A percentile compares a stretch with the other conserved stretches of the same genome.
Evolutionary conservation across 23 red algal species (phyloP).

Genomic region (Gracilaria gracilis): DNA sequence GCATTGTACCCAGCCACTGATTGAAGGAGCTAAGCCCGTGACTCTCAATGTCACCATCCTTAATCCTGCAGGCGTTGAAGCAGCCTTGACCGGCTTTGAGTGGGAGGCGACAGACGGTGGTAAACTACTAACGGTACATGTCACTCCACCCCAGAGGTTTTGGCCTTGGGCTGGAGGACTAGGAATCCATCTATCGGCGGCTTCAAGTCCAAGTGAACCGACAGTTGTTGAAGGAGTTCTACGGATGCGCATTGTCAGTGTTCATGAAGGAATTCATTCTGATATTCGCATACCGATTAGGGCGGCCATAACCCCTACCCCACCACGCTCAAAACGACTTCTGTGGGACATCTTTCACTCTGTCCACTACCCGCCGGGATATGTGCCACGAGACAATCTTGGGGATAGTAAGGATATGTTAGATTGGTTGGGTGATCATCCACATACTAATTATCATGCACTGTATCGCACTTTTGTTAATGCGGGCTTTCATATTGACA

Average conservation of each 20-base stretch:
- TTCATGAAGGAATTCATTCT: conserved; percentile 44
- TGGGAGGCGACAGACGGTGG: conserved; percentile 55
- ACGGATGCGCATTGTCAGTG: conserved; percentile 44
- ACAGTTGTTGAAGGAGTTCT: conserved; percentile 58
- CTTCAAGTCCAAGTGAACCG: neutral
- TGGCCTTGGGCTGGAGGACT: conserved; percentile 86
- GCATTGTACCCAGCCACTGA: conserved; percentile 72
- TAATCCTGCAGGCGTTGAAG: conserved; percentile 66
- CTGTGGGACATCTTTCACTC: conserved; percentile 92
- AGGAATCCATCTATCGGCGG: conserved; percentile 71
- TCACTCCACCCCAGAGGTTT: conserved; percentile 67
- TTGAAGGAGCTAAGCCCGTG: conserved; percentile 34
- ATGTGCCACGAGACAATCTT: conserved; percentile 87
- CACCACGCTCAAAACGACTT: conserved; percentile 65
- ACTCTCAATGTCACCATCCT: conserved; percentile 81
- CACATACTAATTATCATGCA: conserved; percentile 86
- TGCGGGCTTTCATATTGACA: conserved; percentile 75
- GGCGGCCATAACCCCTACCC: conserved; percentile 48
- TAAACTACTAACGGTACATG: conserved; percentile 50
- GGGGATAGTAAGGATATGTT: conserved; percentile 80
- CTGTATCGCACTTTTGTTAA: conserved; percentile 55
- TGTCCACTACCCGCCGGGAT: conserved; percentile 83
- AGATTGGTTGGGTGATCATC: conserved; percentile 94
- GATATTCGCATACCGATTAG: conserved; percentile 64
- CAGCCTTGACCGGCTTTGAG: neutral